Percentiles rank a stretch among this genome's conserved stretches.
Evolutionary conservation across 1,284 basidiomycete species (phyloP).

Genomic region (Apiotrichum sp.): DNA sequence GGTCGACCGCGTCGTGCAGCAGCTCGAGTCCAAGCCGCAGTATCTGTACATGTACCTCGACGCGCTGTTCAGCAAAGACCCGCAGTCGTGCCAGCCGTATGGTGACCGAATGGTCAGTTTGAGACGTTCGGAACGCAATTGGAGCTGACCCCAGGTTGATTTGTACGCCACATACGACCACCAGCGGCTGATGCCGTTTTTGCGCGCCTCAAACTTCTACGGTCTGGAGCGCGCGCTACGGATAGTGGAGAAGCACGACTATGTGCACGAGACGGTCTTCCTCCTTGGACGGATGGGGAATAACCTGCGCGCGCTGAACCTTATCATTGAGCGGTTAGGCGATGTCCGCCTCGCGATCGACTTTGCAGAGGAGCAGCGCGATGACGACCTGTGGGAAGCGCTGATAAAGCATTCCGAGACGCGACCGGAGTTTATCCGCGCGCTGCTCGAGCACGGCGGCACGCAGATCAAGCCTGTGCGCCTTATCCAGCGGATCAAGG

Average conservation of each 20-base stretch:
- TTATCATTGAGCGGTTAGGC: slow-evolving; percentile 91
- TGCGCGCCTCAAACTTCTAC: slow-evolving; percentile 87
- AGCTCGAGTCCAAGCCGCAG: slow-evolving; percentile 67
- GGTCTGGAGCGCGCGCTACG: slow-evolving; percentile 80
- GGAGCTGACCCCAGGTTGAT: slow-evolving; percentile 56
- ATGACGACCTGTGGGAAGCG: slow-evolving; percentile 97
- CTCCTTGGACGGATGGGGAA: slow-evolving; percentile 95
- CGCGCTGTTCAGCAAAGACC: slow-evolving; percentile 79
- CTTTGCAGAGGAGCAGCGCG: slow-evolving; percentile 95
- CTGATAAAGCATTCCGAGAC: slow-evolving; percentile 90
- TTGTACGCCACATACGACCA: slow-evolving; percentile 87
- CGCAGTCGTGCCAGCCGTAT: slow-evolving; percentile 70
- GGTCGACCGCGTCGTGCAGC: slow-evolving; percentile 81
- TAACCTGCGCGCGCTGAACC: slow-evolving; percentile 84
- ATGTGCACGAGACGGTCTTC: slow-evolving; percentile 96
- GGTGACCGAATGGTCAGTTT: slow-evolving; percentile 68
- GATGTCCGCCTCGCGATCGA: slow-evolving; percentile 94
- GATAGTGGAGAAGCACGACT: slow-evolving; percentile 74
- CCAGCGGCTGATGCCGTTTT: slow-evolving; percentile 74
- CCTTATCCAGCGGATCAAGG: slow-evolving; percentile 86
- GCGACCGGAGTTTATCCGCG: slow-evolving; percentile 92
- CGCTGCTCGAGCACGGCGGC: slow-evolving; percentile 89
- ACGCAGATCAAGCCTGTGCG: slow-evolving; percentile 93
- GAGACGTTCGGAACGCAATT: neutral
- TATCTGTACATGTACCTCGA: slow-evolving; percentile 93